phyloP scores from a whole-genome alignment of 768 basidiomycete species.

The Hypholoma fasciculare region DNA sequence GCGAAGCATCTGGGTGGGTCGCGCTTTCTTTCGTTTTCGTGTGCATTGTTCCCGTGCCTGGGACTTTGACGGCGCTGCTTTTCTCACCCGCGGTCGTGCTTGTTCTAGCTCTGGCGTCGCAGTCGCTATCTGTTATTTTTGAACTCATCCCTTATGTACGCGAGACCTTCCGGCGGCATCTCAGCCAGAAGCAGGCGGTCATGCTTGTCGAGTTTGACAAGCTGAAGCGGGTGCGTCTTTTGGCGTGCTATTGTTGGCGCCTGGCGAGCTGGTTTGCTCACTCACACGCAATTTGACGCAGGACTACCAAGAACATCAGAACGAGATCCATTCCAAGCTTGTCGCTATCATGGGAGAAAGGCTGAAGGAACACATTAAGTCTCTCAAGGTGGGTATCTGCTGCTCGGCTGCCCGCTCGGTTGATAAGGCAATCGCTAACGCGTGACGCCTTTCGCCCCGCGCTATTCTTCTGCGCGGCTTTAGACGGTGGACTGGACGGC shows the following conservation, averaged over 20 bases:
- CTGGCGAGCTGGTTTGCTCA: constrained; percentile 1
- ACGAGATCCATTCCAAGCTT: constrained; percentile 97
- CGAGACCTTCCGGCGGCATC: constrained; percentile 91
- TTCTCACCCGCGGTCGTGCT: not conserved
- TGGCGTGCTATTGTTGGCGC: not conserved
- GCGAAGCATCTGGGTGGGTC: constrained; percentile 87
- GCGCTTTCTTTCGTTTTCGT: not conserved
- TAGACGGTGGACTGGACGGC: constrained; percentile 82
- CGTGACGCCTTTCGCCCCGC: not conserved
- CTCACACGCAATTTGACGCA: constrained; percentile 28
- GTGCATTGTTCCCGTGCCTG: not conserved
- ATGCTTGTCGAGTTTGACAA: constrained; percentile 99
- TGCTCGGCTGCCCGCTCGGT: constrained; percentile 1
- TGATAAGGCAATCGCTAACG: not conserved
- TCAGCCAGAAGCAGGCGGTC: constrained; percentile 92
- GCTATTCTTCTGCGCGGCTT: not conserved
- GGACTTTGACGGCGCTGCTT: not conserved
- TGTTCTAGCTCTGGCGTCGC: constrained; percentile 85
- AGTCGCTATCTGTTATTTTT: constrained; percentile 92
- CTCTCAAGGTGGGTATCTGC: constrained; percentile 58
- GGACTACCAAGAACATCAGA: constrained; percentile 99
- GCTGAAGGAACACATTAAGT: constrained; percentile 79
- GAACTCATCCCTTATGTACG: constrained; percentile 94
- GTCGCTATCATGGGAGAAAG: constrained; percentile 99
- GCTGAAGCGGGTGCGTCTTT: constrained; percentile 77